These are phyloP conservation scores for Candida namnaoensis DNA, from an alignment of 805 yeast species.

Conservation along the genomic window DNA sequence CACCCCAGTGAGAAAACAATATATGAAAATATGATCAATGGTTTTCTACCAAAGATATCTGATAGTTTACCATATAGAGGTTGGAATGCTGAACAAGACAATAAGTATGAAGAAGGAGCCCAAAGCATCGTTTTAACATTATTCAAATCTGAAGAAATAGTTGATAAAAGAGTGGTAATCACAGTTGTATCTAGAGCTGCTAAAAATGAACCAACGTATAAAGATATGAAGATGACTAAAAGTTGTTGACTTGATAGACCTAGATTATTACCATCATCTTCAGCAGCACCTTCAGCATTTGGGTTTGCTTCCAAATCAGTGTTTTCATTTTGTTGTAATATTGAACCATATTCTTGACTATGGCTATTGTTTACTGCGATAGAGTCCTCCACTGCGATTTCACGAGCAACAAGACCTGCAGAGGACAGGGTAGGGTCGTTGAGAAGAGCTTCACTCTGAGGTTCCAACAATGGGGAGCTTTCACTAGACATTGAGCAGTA, in stretches of 20 bases:
- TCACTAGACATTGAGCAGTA: neutral
- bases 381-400: conserved; percentile 6
- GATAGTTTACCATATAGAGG: conserved; percentile 58
- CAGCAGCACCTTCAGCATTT: neutral
- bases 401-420: conserved; percentile 8
- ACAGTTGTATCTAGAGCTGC: conserved; percentile 59
- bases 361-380: neutral
- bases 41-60: conserved; percentile 56
- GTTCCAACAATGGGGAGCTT: conserved; percentile 1
- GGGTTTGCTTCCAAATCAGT: neutral
- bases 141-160: conserved; percentile 56
- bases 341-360: conserved; percentile 6
- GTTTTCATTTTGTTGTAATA: neutral
- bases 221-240: conserved; percentile 23
- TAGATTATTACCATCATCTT: too few species aligned
- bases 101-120: conserved; percentile 58
- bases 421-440: conserved; percentile 10
- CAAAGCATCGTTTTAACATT: conserved; percentile 56
- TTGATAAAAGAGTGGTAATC: conserved; percentile 52
- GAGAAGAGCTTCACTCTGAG: conserved; percentile 3
- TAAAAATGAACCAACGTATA: conserved; percentile 37
- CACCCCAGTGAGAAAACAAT: conserved; percentile 34
- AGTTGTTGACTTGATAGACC: neutral
- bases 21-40: conserved; percentile 28
- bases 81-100: conserved; percentile 59